Evolutionary conservation across 352 stramenopile genomes (phyloP).

Genomic region (Blastocystis sp.): DNA sequence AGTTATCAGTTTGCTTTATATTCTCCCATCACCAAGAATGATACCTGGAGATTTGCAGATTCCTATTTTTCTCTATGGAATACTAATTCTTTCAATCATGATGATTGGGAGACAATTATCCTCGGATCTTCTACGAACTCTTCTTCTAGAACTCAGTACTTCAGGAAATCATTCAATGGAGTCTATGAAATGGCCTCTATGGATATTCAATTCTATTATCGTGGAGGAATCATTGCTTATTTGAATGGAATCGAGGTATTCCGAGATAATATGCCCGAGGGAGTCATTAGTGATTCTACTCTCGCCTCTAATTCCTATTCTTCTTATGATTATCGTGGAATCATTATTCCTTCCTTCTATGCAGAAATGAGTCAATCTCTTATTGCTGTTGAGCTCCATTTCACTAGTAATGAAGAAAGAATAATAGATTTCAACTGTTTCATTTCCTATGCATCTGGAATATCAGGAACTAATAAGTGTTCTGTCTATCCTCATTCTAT

Average conservation of each 20-base stretch:
- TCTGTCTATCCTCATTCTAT: background rate
- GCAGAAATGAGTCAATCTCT: background rate
- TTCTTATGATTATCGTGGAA: background rate
- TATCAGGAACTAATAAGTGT: background rate
- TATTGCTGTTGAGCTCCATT: slow-evolving; percentile 1
- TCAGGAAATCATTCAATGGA: slow-evolving; percentile 5
- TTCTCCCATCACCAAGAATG: slow-evolving; percentile 15
- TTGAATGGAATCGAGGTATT: slow-evolving; percentile 21
- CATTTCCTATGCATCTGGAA: background rate
- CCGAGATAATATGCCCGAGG: background rate
- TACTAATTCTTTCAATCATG: background rate
- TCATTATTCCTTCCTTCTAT: background rate
- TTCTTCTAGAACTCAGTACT: background rate
- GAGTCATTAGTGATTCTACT: background rate
- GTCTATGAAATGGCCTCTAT: background rate
- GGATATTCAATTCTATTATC: background rate
- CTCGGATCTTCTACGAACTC: background rate
- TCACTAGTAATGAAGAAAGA: background rate
- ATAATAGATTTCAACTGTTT: slow-evolving; percentile 17
- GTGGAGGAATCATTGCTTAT: background rate
- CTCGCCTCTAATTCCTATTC: background rate
- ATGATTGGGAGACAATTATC: background rate
- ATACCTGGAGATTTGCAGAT: background rate
- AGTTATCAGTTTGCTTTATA: background rate
- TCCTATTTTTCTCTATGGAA: background rate